A percentile compares a stretch with the other conserved stretches of the same genome.
Evolutionary conservation across 2,329 filamentous ascomycete species (phyloP).

Genomic region (Didymella lethalis): DNA sequence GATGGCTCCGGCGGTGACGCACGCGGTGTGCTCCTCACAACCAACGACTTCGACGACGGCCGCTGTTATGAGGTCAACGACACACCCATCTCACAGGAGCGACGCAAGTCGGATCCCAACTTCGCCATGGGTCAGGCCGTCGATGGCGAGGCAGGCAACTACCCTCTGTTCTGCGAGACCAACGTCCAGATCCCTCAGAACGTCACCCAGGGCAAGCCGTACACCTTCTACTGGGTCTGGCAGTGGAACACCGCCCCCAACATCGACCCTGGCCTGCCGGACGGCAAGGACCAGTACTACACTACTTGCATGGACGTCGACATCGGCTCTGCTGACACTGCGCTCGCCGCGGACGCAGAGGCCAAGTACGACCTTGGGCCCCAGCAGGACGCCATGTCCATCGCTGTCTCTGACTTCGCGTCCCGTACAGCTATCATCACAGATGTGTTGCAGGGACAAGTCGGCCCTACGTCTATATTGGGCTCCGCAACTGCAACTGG

Average conservation of each 20-base stretch:
- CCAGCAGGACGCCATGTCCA: slow-evolving; percentile 54
- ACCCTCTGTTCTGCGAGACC: slow-evolving; percentile 79
- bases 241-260: slow-evolving; percentile 68
- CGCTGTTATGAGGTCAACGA: slow-evolving; percentile 84
- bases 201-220: slow-evolving; percentile 67
- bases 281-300: slow-evolving; percentile 65
- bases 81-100: slow-evolving; percentile 62
- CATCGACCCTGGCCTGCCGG: slow-evolving; percentile 49
- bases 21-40: slow-evolving; percentile 77
- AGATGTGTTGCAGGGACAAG: slow-evolving; percentile 36
- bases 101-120: slow-evolving; percentile 65
- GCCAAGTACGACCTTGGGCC: slow-evolving; percentile 34
- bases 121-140: slow-evolving; percentile 59
- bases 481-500: slow-evolving; percentile 22
- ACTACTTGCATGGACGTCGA: slow-evolving; percentile 66
- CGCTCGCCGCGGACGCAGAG: slow-evolving; percentile 28
- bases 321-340: slow-evolving; percentile 47
- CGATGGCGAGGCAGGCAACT: slow-evolving; percentile 42
- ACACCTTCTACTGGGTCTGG: slow-evolving; percentile 97
- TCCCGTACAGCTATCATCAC: slow-evolving; percentile 52
- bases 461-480: slow-evolving; percentile 36
- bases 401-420: slow-evolving; percentile 51
- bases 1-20: slow-evolving; percentile 83
- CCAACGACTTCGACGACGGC: slow-evolving; percentile 85
- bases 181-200: slow-evolving; percentile 77